Conservation (phyloP, 345 rosid species). For the Gossypium arboreum region DNA sequence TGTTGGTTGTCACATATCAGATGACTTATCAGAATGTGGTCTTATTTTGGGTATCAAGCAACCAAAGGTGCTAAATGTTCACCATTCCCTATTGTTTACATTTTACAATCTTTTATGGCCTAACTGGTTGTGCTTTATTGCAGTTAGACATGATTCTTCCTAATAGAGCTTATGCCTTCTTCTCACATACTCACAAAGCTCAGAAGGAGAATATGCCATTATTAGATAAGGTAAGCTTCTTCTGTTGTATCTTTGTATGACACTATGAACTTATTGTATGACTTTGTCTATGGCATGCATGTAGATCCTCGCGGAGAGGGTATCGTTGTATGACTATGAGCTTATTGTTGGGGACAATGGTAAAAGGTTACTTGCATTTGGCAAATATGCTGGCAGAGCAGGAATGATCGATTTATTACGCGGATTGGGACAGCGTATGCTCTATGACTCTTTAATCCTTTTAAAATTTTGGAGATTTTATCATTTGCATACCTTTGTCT, state of each 20-base stretch:
- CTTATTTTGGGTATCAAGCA: conserved; percentile 81
- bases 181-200: conserved; percentile 88
- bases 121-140: conserved; percentile 13
- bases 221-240: conserved; percentile 55
- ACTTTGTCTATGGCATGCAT: conserved; percentile 8
- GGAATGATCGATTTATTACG: conserved; percentile 75
- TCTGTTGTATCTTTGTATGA: neutral
- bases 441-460: neutral
- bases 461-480: neutral
- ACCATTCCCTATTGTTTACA: neutral
- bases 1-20: conserved; percentile 79
- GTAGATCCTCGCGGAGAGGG: conserved; percentile 71
- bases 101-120: neutral
- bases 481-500: neutral
- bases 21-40: conserved; percentile 86
- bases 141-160: conserved; percentile 78
- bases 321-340: conserved; percentile 79
- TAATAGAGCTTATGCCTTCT: conserved; percentile 84
- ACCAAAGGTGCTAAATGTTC: conserved; percentile 46
- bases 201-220: conserved; percentile 85
- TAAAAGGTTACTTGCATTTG: conserved; percentile 75
- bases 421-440: conserved; percentile 78
- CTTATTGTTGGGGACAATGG: conserved; percentile 74
- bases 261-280: neutral
- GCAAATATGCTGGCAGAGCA: conserved; percentile 91